Conservation (phyloP, 1,284 basidiomycete genomes). For the Prillingera fragicola region DNA sequence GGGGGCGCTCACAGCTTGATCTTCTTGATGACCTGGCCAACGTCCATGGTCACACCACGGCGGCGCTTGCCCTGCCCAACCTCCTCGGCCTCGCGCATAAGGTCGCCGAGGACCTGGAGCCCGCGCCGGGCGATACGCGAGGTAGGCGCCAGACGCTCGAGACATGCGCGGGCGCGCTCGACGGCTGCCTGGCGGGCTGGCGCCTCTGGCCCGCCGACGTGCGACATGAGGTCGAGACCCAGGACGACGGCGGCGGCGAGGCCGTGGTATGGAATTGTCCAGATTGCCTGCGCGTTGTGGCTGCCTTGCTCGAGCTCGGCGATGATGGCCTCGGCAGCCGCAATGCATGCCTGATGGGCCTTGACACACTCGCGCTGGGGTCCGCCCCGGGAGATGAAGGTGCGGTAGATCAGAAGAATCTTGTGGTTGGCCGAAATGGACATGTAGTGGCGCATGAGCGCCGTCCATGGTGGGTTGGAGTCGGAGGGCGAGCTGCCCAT, state of each 20-base stretch:
- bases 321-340: constrained; percentile 13
- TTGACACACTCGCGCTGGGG: neutral
- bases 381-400: constrained; percentile 13
- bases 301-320: constrained; percentile 11
- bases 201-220: constrained; percentile 1
- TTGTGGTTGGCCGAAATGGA: constrained; percentile 20
- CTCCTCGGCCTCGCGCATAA: constrained; percentile 9
- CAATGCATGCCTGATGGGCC: constrained; percentile 12
- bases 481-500: constrained; percentile 2
- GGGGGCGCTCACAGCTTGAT: constrained; percentile 13
- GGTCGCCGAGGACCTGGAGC: constrained; percentile 13
- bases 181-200: constrained; percentile 6
- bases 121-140: constrained; percentile 20
- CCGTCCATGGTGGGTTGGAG: constrained; percentile 1
- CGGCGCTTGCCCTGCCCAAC: too few relatives aligned
- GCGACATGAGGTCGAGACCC: constrained; percentile 15
- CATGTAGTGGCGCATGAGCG: constrained; percentile 18
- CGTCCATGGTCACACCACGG: constrained; percentile 1
- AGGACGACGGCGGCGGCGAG: constrained; percentile 22
- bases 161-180: constrained; percentile 4
- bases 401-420: constrained; percentile 18
- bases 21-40: constrained; percentile 13
- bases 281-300: constrained; percentile 10
- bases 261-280: constrained; percentile 25
- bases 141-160: constrained; percentile 18